phyloP scores from a whole-genome alignment of 306 rosid species.

The Cicer yamashitae region DNA sequence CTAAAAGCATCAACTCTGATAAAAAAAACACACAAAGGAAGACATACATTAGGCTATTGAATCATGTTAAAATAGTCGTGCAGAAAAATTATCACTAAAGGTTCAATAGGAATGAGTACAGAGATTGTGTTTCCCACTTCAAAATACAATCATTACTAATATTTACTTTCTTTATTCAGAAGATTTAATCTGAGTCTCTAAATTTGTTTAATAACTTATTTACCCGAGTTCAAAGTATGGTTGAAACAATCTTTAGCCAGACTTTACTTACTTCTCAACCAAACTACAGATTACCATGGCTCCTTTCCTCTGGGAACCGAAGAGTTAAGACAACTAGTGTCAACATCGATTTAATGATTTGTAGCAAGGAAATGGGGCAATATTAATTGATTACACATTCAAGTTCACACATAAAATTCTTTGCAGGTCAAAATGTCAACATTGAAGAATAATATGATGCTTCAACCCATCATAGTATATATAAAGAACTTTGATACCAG shows the following conservation, averaged over 20 bases:
- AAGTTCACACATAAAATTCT: constrained; percentile 5
- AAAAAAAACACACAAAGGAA: constrained; percentile 23
- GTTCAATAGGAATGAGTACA: constrained; percentile 10
- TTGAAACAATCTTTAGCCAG: no score
- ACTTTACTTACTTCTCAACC: no score
- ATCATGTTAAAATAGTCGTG: background rate
- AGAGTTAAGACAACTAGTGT: background rate
- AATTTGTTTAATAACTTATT: background rate
- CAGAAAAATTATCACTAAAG: constrained; percentile 12
- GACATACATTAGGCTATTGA: constrained; percentile 43
- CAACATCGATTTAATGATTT: background rate
- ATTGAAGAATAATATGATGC: background rate
- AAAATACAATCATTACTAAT: background rate
- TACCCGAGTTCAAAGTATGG: no score
- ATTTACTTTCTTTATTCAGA: background rate
- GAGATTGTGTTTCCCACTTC: background rate
- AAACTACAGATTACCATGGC: no score
- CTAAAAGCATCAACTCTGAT: constrained; percentile 92
- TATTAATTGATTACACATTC: background rate
- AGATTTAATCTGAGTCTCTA: background rate
- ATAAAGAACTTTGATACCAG: background rate
- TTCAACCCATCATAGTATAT: background rate
- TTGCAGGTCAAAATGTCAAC: constrained; percentile 14
- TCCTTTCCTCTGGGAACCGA: no score
- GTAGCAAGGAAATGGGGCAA: background rate